These are phyloP conservation scores for Priceomyces medius DNA, from an alignment of 805 yeast species.

Conservation along the genomic window DNA sequence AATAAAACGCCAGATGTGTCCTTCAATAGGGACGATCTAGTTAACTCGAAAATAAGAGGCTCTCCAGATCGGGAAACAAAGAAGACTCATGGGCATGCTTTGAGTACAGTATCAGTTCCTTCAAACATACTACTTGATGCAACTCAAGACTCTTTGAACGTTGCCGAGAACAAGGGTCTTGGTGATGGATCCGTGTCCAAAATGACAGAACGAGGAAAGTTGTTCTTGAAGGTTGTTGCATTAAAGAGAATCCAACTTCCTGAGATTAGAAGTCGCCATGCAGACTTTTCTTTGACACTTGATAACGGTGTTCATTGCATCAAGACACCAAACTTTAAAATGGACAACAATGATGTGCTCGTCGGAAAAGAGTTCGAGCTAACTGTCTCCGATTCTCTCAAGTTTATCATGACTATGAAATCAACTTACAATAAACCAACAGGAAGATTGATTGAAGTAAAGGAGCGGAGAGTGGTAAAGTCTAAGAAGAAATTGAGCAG, in stretches of 20 bases:
- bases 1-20: not conserved
- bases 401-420: constrained; percentile 72
- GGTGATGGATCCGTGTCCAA: not conserved
- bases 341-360: constrained; percentile 30
- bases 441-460: constrained; percentile 56
- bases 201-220: constrained; percentile 44
- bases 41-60: constrained; percentile 23
- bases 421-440: constrained; percentile 53
- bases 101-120: constrained; percentile 36
- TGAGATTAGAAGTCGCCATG: constrained; percentile 44
- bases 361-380: constrained; percentile 79
- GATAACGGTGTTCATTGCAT: constrained; percentile 85
- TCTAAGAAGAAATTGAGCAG: constrained; percentile 47
- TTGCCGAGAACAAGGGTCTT: constrained; percentile 5
- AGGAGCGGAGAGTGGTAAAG: constrained; percentile 52
- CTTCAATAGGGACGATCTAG: constrained; percentile 19
- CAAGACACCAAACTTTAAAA: constrained; percentile 55
- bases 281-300: constrained; percentile 51
- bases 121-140: constrained; percentile 12
- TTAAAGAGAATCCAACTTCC: constrained; percentile 49
- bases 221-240: constrained; percentile 52
- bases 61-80: constrained; percentile 6
- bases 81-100: constrained; percentile 13
- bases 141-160: constrained; percentile 7
- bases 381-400: constrained; percentile 58